phyloP scores from a whole-genome alignment of 768 basidiomycete species.

The Mycena vitilis region DNA sequence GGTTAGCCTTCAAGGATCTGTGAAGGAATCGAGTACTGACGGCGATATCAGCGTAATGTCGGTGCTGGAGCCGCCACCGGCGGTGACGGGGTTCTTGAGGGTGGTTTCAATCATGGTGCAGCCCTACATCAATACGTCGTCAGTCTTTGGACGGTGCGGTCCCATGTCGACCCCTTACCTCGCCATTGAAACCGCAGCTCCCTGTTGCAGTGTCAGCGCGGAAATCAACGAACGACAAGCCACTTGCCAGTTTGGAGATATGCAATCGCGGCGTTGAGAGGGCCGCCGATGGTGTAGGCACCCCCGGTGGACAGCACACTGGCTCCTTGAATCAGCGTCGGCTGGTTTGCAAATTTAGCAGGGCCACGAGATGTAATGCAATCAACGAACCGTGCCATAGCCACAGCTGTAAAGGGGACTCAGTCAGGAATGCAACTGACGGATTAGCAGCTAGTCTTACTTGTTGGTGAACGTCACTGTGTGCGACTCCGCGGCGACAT shows the following conservation, averaged over 20 bases:
- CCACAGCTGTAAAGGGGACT: conserved; percentile 23
- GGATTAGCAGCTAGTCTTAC: neutral
- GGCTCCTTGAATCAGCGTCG: conserved; percentile 40
- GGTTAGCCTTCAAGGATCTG: too few species aligned
- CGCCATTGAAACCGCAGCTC: conserved; percentile 49
- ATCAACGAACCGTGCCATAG: conserved; percentile 10
- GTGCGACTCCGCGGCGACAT: conserved; percentile 12
- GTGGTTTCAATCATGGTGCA: conserved; percentile 50
- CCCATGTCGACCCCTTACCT: conserved; percentile 17
- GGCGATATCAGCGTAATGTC: conserved; percentile 49
- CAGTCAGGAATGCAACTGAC: neutral
- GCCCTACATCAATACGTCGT: conserved; percentile 5
- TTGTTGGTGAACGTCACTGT: conserved; percentile 16
- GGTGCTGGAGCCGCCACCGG: conserved; percentile 49
- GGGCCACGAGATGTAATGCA: too few species aligned
- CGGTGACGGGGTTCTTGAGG: conserved; percentile 45
- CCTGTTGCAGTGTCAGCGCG: conserved; percentile 37
- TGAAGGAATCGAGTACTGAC: too few species aligned
- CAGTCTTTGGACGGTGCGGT: too few species aligned
- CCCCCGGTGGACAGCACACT: conserved; percentile 45
- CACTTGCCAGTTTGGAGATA: conserved; percentile 31
- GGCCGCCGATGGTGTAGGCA: conserved; percentile 42
- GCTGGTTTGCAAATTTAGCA: conserved; percentile 13
- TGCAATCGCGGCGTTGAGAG: conserved; percentile 45
- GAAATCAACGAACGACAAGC: neutral